phyloP scores from a whole-genome alignment of 148 eudicot genomes.

The Tetragonia tetragonoides region DNA sequence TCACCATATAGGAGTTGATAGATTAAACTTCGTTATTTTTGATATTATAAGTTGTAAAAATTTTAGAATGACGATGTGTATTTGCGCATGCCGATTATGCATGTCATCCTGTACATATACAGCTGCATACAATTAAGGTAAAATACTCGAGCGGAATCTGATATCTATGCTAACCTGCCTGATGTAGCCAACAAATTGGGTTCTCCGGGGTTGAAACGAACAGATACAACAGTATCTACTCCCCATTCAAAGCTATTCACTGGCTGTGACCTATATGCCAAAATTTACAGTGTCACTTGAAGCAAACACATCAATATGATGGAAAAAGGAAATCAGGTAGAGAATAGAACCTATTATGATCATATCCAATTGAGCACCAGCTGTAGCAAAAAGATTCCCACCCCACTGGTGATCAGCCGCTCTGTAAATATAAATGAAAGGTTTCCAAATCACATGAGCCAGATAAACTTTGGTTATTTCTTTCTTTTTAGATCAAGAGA shows the following conservation, averaged over 20 bases:
- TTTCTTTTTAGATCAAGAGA: too few species aligned
- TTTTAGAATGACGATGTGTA: not conserved
- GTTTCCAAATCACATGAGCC: slow-evolving; percentile 1
- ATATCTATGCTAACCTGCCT: slow-evolving; percentile 52
- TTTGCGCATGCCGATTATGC: not conserved
- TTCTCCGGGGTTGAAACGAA: slow-evolving; percentile 92
- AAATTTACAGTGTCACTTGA: slow-evolving; percentile 9
- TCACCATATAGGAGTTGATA: too few species aligned
- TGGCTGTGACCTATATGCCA: slow-evolving; percentile 76
- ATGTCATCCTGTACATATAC: not conserved
- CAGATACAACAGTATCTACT: slow-evolving; percentile 72
- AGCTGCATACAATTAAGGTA: not conserved
- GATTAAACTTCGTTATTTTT: too few species aligned
- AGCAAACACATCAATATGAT: not conserved
- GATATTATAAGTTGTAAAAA: not conserved
- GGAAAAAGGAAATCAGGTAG: not conserved
- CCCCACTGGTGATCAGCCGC: slow-evolving; percentile 94
- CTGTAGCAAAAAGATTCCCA: slow-evolving; percentile 87
- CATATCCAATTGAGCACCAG: slow-evolving; percentile 95
- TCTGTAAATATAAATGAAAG: slow-evolving; percentile 35
- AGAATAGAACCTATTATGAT: slow-evolving; percentile 64
- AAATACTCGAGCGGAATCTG: not conserved
- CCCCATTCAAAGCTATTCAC: slow-evolving; percentile 93
- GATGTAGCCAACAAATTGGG: slow-evolving; percentile 86
- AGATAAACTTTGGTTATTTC: not conserved